Base-by-base conservation (phyloP, 129 eudicot species). In the Flaveria sonorensis region DNA sequence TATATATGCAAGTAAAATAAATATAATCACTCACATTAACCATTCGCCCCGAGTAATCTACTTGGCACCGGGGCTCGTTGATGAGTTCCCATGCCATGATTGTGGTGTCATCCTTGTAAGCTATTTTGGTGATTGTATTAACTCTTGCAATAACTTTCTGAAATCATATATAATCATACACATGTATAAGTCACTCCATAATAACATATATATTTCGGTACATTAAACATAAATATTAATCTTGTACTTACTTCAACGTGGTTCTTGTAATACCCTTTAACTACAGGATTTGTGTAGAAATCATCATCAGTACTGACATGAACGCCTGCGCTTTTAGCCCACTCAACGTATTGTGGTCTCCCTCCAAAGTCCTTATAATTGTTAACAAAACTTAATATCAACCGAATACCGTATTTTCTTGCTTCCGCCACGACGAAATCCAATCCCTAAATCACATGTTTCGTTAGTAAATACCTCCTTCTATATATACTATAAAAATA, bases 1-100 rank as follows among this genome's bases (percentile, higher is more conserved):
- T 10, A 45, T 1, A 10, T 45, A 45, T 11, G 50, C 20, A 14
- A 13, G 9, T 28, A 3, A 26, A 16, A n/a, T 12, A 2, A 3
- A 24, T 75, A 9, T 0, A 32, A 13, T 7, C 52, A 52, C 86
- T 75, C 70, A 91, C 93, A 40, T 83, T 91, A 40, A 91, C 47
- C 3, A 89, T 91, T 71, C 70, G 79, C 52, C 93, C 93, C 4
- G 93, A 91, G 76, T 88, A 81, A 79, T 91, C 93, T 16, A 48
- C 71, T 52, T 88, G 81, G 84, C 93, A 88, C 10, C 96, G 90
- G 18, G 96, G 96, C 82, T 90, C 96, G 53, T 90, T 90, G 11
- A 91, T 88, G 77, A 91, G 92, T 68, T 88, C 97, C 97, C 97
- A 88, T 1, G 94, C 86, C 97, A 91, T 88, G 68, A 88, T 88